Evolutionary conservation across 2,329 filamentous ascomycete species (phyloP).

Genomic region (Beauveria pseudobassiana): DNA sequence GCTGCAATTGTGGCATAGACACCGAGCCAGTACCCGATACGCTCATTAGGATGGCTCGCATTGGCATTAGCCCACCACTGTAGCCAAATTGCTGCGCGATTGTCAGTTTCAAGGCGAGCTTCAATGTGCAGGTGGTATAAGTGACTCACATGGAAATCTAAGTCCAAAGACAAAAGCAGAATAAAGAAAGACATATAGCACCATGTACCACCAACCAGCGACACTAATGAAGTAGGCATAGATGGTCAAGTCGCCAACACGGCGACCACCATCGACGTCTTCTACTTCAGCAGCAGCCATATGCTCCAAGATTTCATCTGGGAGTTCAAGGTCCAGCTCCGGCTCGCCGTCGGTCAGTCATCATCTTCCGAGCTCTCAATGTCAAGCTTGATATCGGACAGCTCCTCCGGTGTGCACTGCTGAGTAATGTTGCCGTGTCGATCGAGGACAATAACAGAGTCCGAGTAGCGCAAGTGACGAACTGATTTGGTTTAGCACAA

Average conservation of each 20-base stretch:
- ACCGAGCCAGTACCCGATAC: constrained; percentile 18
- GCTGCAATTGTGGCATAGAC: constrained; percentile 15
- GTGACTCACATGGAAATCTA: constrained; percentile 16
- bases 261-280: constrained; percentile 7
- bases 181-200: constrained; percentile 16
- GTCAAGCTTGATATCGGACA: constrained; percentile 7
- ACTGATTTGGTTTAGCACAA: constrained; percentile 8
- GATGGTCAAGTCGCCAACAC: constrained; percentile 14
- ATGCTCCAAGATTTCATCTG: constrained; percentile 14
- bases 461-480: constrained; percentile 18
- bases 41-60: constrained; percentile 15
- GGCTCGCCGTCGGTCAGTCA: background rate
- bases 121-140: background rate
- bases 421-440: constrained; percentile 17
- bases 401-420: constrained; percentile 15
- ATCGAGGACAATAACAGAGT: constrained; percentile 19
- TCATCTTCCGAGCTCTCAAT: background rate
- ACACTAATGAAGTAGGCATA: constrained; percentile 18
- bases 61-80: constrained; percentile 22
- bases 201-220: constrained; percentile 14
- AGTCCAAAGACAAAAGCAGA: constrained; percentile 16
- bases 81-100: constrained; percentile 18
- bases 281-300: constrained; percentile 12
- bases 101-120: background rate
- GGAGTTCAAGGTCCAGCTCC: constrained; percentile 7